Percentiles rank a stretch among this genome's conserved stretches.
phyloP scores from a whole-genome alignment of 1,284 basidiomycete genomes.

The Tylopilus sp. region DNA sequence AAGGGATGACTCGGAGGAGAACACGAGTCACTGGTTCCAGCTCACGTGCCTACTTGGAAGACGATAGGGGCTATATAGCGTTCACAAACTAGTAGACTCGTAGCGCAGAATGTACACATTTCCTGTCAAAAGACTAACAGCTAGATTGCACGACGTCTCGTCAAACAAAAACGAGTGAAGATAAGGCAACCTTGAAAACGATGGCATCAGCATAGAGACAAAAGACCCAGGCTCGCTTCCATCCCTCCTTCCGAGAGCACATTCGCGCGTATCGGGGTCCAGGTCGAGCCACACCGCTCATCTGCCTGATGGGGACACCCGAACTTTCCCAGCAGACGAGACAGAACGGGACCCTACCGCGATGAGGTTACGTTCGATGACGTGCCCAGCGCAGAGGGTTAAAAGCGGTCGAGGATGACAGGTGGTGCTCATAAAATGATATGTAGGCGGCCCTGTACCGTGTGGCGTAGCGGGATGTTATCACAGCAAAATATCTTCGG shows the following conservation, averaged over 20 bases:
- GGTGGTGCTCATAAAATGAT: conserved; percentile 21
- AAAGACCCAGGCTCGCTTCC: conserved; percentile 2
- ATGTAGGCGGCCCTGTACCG: conserved; percentile 5
- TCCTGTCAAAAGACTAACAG: conserved; percentile 19
- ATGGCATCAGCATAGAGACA: conserved; percentile 21
- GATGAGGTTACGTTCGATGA: conserved; percentile 3
- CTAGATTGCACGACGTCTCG: conserved; percentile 26
- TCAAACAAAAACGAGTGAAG: conserved; percentile 26
- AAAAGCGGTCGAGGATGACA: conserved; percentile 11
- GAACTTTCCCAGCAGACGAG: conserved; percentile 15
- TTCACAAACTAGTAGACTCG: conserved; percentile 3
- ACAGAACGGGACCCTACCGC: conserved; percentile 11
- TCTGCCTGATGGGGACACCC: conserved; percentile 22
- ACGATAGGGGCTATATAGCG: too few relatives aligned
- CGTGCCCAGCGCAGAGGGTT: conserved; percentile 1
- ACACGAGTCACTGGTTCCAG: too few relatives aligned
- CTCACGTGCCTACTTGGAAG: too few relatives aligned
- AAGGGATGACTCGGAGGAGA: too few relatives aligned
- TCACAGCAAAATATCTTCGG: conserved; percentile 9
- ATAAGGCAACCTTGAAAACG: conserved; percentile 25
- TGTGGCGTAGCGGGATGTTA: not conserved
- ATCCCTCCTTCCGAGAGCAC: conserved; percentile 6
- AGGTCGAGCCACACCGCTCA: conserved; percentile 24
- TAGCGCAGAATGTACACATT: conserved; percentile 24
- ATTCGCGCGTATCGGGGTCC: conserved; percentile 14